Conservation (phyloP, 192 early-diverging fungal species). For the Cetraspora pellucida region DNA sequence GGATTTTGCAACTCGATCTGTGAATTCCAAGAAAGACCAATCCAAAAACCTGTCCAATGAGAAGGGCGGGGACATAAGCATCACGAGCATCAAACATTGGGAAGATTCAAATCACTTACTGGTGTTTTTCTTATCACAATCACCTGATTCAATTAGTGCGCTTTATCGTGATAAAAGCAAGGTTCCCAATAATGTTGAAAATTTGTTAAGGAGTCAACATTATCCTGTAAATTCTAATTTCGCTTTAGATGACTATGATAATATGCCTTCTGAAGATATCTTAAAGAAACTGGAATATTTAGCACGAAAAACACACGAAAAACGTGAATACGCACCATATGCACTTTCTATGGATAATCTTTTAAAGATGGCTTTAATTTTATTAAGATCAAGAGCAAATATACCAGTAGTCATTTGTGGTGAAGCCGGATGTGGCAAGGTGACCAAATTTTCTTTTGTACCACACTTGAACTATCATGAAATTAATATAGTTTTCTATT, state of each 20-base stretch:
- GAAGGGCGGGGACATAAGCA: too few relatives aligned
- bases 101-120: conserved; percentile 35
- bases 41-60: not conserved
- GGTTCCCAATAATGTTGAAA: conserved; percentile 24
- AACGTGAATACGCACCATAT: conserved; percentile 8
- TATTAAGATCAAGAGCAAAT: conserved; percentile 23
- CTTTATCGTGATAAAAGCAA: conserved; percentile 24
- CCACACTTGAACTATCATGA: not conserved
- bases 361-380: conserved; percentile 30
- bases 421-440: conserved; percentile 34
- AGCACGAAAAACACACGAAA: conserved; percentile 6
- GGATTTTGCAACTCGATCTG: conserved; percentile 37
- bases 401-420: conserved; percentile 27
- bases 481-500: not conserved
- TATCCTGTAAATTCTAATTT: too few relatives aligned
- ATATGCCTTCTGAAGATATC: conserved; percentile 1
- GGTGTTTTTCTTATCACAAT: conserved; percentile 33
- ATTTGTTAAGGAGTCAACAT: conserved; percentile 25
- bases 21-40: conserved; percentile 3
- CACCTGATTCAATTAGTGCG: conserved; percentile 31
- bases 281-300: conserved; percentile 22
- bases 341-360: conserved; percentile 30
- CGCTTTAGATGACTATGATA: conserved; percentile 25
- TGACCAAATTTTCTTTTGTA: not conserved
- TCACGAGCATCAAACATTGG: not conserved